Base-by-base conservation (phyloP, 192 early-diverging fungal genomes). In the Chytriomyces sp. region DNA sequence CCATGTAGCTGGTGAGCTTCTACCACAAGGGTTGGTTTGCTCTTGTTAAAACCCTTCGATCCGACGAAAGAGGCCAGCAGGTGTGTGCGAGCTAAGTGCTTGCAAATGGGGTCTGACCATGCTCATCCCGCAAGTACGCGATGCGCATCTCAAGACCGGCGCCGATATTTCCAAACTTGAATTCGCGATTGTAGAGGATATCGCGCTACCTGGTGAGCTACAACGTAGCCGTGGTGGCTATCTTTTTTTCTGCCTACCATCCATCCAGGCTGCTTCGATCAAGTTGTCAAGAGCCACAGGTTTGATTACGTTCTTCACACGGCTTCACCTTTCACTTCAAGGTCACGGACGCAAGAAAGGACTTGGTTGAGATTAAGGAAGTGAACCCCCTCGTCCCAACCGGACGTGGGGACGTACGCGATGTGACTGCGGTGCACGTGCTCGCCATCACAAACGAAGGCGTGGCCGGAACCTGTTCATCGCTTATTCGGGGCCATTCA, bases 1-100 rank as follows among this genome's bases (percentile, higher is more conserved):
- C 28, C 76, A 82, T 33, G 74, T 84, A 2, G 77, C 79, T 2
- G 39, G 79, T 12, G 77, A 85, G 53, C 77, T 85, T 12, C 76
- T 84, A 14, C n/a, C 60, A 54, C 52, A 63, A n/a, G 83, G 83
- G 8, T n/a, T n/a, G n/a, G n/a, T 79, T 61, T 59, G 12, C 17
- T 1, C 80, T 84, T 19, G 22, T 14, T 14, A 82, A 82, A 8
- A 81, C 82, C 3, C 67, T 75, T 14, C 72, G 80, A 25, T 73
- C 40, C 22, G 59, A 31, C 25, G 76, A 52, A 17, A 85, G 82
- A 58, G 66, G 41, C 0, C n/a, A 78, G 53, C 37, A n/a, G 17
- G 22, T 78, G 60, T 25, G 17, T 5, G 44, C 32, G 8, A 37
- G 30, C 4, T 73, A 78, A 63, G 32, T 61, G 72, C 57, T 30